Conservation (phyloP, 257 asterid genomes). For the Ilex asprella region DNA sequence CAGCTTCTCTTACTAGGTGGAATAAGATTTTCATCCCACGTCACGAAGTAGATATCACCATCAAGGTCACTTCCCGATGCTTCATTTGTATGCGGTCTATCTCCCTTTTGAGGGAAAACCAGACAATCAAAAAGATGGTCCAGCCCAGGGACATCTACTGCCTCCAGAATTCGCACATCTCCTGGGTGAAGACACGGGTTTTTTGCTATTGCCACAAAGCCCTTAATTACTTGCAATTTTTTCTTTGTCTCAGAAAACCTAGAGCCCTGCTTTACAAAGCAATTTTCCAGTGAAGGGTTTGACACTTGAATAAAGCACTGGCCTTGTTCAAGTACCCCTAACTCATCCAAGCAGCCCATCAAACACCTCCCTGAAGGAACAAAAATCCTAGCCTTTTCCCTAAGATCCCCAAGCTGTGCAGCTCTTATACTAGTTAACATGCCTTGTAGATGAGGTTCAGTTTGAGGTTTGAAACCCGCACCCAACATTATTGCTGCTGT, state of each 20-base stretch:
- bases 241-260: constrained; percentile 41
- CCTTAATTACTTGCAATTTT: constrained; percentile 44
- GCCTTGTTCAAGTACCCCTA: constrained; percentile 64
- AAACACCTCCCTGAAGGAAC: constrained; percentile 86
- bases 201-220: constrained; percentile 77
- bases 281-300: constrained; percentile 50
- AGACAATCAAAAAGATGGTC: constrained; percentile 70
- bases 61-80: constrained; percentile 98
- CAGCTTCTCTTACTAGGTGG: constrained; percentile 85
- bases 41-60: constrained; percentile 84
- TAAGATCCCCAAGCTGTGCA: constrained; percentile 77
- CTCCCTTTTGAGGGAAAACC: constrained; percentile 86
- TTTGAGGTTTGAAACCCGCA: constrained; percentile 75
- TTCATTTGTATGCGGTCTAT: constrained; percentile 84
- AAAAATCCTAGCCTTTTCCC: constrained; percentile 72
- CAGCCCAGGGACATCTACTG: constrained; percentile 61
- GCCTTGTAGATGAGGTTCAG: constrained; percentile 75
- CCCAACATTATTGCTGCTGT: constrained; percentile 78
- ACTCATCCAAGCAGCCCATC: constrained; percentile 93
- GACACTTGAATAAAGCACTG: constrained; percentile 85
- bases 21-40: constrained; percentile 89
- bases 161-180: constrained; percentile 82
- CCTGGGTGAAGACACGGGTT: constrained; percentile 97
- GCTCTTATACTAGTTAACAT: constrained; percentile 77
- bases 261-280: constrained; percentile 62